phyloP scores from a whole-genome alignment of 352 stramenopile species.

The Globisporangium nunn region DNA sequence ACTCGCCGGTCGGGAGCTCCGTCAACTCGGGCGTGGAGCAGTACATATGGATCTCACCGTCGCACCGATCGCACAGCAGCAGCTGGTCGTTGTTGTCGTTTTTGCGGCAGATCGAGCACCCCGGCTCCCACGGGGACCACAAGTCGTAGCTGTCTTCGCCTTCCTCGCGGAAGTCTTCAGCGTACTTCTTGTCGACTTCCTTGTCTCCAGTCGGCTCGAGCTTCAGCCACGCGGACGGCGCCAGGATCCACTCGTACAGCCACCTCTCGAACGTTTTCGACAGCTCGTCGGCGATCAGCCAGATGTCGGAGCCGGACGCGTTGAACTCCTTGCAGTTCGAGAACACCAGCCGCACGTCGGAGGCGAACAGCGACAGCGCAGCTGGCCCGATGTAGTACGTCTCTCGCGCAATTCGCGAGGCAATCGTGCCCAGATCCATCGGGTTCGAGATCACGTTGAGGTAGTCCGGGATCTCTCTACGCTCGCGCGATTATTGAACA shows the following conservation, averaged over 20 bases:
- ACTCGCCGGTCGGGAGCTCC: slow-evolving; percentile 69
- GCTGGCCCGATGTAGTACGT: slow-evolving; percentile 80
- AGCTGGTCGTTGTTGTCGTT: slow-evolving; percentile 75
- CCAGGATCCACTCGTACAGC: slow-evolving; percentile 82
- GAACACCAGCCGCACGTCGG: slow-evolving; percentile 83
- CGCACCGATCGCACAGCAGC: slow-evolving; percentile 81
- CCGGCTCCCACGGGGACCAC: slow-evolving; percentile 73
- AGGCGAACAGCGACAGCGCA: slow-evolving; percentile 65
- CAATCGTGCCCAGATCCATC: slow-evolving; percentile 84
- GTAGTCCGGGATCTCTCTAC: slow-evolving; percentile 74
- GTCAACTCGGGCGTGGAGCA: slow-evolving; percentile 67
- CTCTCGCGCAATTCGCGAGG: slow-evolving; percentile 54
- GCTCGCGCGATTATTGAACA: neutral
- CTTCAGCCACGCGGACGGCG: slow-evolving; percentile 74
- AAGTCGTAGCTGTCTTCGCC: slow-evolving; percentile 58
- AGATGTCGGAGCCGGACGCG: slow-evolving; percentile 75
- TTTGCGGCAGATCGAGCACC: slow-evolving; percentile 70
- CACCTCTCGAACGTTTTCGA: slow-evolving; percentile 81
- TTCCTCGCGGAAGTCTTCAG: slow-evolving; percentile 55
- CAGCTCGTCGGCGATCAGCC: slow-evolving; percentile 57
- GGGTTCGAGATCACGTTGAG: slow-evolving; percentile 83
- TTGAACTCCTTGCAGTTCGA: slow-evolving; percentile 87
- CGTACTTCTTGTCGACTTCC: slow-evolving; percentile 37
- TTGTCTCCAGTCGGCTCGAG: slow-evolving; percentile 40
- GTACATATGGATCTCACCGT: slow-evolving; percentile 84